phyloP scores from a whole-genome alignment of 2,329 filamentous ascomycete genomes.

The Penicillium sp. region DNA sequence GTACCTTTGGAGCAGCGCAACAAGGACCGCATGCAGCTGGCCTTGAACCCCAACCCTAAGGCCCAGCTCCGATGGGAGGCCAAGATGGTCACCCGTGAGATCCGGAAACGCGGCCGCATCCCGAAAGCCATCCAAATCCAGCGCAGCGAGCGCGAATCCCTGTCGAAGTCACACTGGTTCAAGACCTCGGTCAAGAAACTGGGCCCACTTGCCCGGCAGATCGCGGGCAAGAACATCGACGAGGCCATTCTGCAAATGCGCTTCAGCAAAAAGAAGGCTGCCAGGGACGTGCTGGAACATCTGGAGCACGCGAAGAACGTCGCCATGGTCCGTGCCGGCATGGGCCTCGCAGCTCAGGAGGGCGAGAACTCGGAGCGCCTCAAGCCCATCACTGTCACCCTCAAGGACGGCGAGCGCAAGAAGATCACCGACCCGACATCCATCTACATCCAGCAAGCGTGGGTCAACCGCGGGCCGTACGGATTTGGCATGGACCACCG shows the following conservation, averaged over 20 bases:
- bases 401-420: constrained; percentile 72
- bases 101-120: constrained; percentile 66
- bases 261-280: constrained; percentile 91
- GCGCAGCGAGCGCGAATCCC: constrained; percentile 60
- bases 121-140: constrained; percentile 66
- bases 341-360: constrained; percentile 63
- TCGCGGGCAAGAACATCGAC: constrained; percentile 87
- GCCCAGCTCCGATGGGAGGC: constrained; percentile 73
- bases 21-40: constrained; percentile 57
- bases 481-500: constrained; percentile 65
- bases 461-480: constrained; percentile 76
- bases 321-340: constrained; percentile 75
- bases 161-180: constrained; percentile 67
- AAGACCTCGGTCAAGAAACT: constrained; percentile 92
- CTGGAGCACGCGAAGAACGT: constrained; percentile 77
- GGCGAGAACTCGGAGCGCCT: constrained; percentile 38
- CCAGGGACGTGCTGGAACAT: constrained; percentile 74
- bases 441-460: constrained; percentile 89
- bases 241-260: constrained; percentile 94
- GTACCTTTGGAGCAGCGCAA: constrained; percentile 41
- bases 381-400: constrained; percentile 60
- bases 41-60: constrained; percentile 72
- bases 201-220: constrained; percentile 78
- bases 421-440: constrained; percentile 70
- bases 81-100: constrained; percentile 75